Percentiles rank a stretch among this genome's conserved stretches.
These are phyloP conservation scores for Lagenidium sp. DNA, from an alignment of 352 stramenopile genomes.

Conservation along the genomic window DNA sequence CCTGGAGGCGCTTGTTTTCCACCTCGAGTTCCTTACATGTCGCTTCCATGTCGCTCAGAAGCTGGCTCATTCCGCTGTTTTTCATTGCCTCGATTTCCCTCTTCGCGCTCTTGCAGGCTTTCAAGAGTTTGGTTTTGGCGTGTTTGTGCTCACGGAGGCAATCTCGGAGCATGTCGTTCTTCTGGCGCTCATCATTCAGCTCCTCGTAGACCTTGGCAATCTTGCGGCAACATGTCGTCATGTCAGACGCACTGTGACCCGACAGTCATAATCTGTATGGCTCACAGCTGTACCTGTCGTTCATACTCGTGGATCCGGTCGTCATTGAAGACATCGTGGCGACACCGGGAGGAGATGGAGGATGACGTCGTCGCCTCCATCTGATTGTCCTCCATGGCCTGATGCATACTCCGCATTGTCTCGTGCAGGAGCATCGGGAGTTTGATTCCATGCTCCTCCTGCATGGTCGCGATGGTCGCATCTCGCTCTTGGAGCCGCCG, in stretches of 20 bases:
- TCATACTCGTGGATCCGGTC: constrained; percentile 64
- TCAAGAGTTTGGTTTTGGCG: constrained; percentile 61
- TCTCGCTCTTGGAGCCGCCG: constrained; percentile 53
- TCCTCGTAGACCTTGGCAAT: constrained; percentile 60
- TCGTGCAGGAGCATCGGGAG: constrained; percentile 52
- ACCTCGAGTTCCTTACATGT: constrained; percentile 42
- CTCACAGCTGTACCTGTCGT: constrained; percentile 23
- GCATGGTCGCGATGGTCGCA: constrained; percentile 28
- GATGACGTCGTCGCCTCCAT: constrained; percentile 17
- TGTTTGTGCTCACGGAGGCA: constrained; percentile 62
- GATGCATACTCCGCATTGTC: constrained; percentile 46
- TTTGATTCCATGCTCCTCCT: constrained; percentile 39
- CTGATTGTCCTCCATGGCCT: constrained; percentile 20
- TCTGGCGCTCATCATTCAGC: constrained; percentile 55
- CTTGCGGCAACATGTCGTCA: constrained; percentile 11
- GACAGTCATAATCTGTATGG: neutral
- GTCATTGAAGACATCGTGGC: constrained; percentile 16
- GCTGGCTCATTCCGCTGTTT: constrained; percentile 48
- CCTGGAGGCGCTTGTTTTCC: constrained; percentile 23
- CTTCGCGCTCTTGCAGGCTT: constrained; percentile 55
- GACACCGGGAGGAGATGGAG: neutral
- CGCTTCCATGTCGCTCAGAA: constrained; percentile 58
- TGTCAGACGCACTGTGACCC: neutral
- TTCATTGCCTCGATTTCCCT: constrained; percentile 51
- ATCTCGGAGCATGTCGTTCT: constrained; percentile 56